Evolutionary conservation across 2,329 filamentous ascomycete genomes (phyloP).

Genomic region (Alternaria alternata): DNA sequence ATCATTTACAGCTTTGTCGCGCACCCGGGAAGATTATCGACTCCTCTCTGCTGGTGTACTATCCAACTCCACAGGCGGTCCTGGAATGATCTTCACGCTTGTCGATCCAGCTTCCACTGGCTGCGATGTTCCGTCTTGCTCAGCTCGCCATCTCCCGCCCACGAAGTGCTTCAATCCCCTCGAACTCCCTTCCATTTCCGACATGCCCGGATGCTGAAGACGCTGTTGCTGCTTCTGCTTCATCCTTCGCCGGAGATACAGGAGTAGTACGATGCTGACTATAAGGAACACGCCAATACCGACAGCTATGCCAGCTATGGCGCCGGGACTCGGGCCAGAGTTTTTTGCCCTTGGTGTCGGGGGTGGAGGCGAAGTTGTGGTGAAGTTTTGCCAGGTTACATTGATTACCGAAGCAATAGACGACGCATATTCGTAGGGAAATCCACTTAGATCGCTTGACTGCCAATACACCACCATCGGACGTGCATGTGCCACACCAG

Average conservation of each 20-base stretch:
- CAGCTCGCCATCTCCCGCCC: not conserved
- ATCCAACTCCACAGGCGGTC: not conserved
- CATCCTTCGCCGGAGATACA: not conserved
- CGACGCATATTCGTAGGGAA: too few species aligned
- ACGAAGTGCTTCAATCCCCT: not conserved
- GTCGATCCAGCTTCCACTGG: not conserved
- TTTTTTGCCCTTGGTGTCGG: too few species aligned
- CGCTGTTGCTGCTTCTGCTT: too few species aligned
- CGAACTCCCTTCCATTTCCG: not conserved
- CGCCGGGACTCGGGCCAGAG: not conserved
- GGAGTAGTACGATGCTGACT: too few species aligned
- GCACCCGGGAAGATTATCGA: not conserved
- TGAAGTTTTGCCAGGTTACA: too few species aligned
- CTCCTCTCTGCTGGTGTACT: not conserved
- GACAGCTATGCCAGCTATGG: not conserved
- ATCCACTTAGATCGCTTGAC: too few species aligned
- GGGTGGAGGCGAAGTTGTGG: too few species aligned
- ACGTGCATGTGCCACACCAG: too few species aligned
- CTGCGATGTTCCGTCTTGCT: not conserved
- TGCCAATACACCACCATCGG: too few species aligned
- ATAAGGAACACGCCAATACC: not conserved
- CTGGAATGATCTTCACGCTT: not conserved
- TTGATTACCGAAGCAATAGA: too few species aligned
- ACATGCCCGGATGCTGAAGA: rapidly evolving
- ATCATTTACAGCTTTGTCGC: not conserved